Evolutionary conservation across 2,329 filamentous ascomycete species (phyloP), one percentile per base, ranked within the genome.

Genomic region (Colletotrichum sp.): DNA sequence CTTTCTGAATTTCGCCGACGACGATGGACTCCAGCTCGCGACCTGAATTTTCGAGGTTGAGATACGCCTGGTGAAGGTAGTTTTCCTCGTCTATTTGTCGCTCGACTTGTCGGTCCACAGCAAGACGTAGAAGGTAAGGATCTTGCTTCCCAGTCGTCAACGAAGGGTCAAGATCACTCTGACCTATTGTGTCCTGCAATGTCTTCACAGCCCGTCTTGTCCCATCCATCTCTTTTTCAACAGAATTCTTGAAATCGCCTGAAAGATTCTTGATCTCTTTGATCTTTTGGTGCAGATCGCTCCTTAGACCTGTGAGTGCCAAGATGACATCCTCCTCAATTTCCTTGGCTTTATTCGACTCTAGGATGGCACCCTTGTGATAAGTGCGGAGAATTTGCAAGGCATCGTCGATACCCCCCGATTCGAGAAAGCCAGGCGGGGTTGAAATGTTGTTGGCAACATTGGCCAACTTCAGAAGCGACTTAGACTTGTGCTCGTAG

Each of bases 201-300:
- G 92, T 89, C 69, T 93, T 93, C 30, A 99, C 95, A 18, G 94
- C 93, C 83, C 92, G 95, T 77, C 93, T 91, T 0, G 97, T 98
- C 22, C 84, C 88, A 24, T 98, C 96, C 88, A 98, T 96, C 85
- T 99, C 97, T 86, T 96, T 98, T 30, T 98, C 95, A 12, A 99
- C 96, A 0, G 94, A 95, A 83, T 98, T 99, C 86, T 98, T 98
- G 86, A 99, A 99, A 84, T 99, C 97, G 18, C 96, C 95, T 8
- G 95, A 95, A 18, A 99, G 88, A 79, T 93, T 94, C 86, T 98
- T 98, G 87, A 99, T 99, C 86, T 99, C 97, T 85, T 99, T 99
- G 84, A 98, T 98, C 88, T 99, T 99, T 84, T 98, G 95, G 77
- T 94, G 94, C 22, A 99, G 88, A 84, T 99, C 97, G 81, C 93